Conservation (phyloP, 2,329 filamentous ascomycete genomes). For the Pseudogymnoascus verrucosus region DNA sequence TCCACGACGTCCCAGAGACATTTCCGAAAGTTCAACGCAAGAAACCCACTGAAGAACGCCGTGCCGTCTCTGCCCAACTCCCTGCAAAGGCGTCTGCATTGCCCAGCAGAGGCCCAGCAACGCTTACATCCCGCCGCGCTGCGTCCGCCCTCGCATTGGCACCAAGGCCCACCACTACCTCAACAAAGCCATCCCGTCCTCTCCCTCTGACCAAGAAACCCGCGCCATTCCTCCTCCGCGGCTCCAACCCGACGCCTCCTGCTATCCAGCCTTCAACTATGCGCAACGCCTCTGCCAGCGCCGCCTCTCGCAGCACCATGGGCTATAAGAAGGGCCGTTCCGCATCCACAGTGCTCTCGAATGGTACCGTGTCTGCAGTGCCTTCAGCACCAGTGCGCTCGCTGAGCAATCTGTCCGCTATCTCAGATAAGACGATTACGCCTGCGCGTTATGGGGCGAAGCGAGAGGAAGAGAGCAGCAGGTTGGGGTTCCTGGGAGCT, state of each 20-base stretch:
- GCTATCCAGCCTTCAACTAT: slow-evolving; percentile 40
- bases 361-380: slow-evolving; percentile 5
- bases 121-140: slow-evolving; percentile 46
- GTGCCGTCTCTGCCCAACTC: background rate
- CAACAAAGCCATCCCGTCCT: slow-evolving; percentile 26
- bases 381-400: background rate
- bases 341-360: slow-evolving; percentile 33
- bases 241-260: slow-evolving; percentile 27
- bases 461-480: slow-evolving; percentile 31
- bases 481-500: slow-evolving; percentile 49
- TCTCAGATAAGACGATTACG: slow-evolving; percentile 28
- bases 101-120: slow-evolving; percentile 35
- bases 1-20: slow-evolving; percentile 46
- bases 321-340: slow-evolving; percentile 74
- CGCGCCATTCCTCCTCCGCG: slow-evolving; percentile 18
- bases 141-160: slow-evolving; percentile 43
- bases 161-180: slow-evolving; percentile 22
- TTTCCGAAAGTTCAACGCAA: slow-evolving; percentile 27
- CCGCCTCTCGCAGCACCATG: slow-evolving; percentile 70
- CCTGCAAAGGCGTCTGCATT: slow-evolving; percentile 18
- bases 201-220: slow-evolving; percentile 27
- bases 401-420: slow-evolving; percentile 13
- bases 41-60: slow-evolving; percentile 6
- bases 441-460: slow-evolving; percentile 32
- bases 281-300: slow-evolving; percentile 53